phyloP scores from a whole-genome alignment of 2,329 filamentous ascomycete genomes.

The Didymella sp. region DNA sequence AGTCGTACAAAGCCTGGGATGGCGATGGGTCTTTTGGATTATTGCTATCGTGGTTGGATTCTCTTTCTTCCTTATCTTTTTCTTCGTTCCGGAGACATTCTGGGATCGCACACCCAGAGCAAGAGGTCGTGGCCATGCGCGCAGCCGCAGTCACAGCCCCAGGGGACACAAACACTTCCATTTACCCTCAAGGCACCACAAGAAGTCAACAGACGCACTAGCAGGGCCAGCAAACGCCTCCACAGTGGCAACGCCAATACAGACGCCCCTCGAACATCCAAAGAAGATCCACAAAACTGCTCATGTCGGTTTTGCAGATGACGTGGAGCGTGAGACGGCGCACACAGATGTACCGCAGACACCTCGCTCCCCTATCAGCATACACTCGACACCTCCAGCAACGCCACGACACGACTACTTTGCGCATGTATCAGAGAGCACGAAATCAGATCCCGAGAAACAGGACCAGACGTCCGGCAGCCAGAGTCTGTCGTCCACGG shows the following conservation, averaged over 20 bases:
- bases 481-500: slow-evolving; percentile 15
- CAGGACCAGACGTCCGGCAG: slow-evolving; percentile 24
- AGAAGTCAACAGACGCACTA: slow-evolving; percentile 23
- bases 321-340: slow-evolving; percentile 20
- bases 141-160: slow-evolving; percentile 35
- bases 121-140: slow-evolving; percentile 48
- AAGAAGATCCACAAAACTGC: slow-evolving; percentile 20
- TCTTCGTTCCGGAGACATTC: slow-evolving; percentile 94
- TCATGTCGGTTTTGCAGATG: slow-evolving; percentile 63
- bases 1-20: slow-evolving; percentile 77
- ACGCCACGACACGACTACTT: slow-evolving; percentile 25
- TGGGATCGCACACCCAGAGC: slow-evolving; percentile 83
- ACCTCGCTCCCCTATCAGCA: slow-evolving; percentile 26
- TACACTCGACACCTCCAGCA: slow-evolving; percentile 20
- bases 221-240: slow-evolving; percentile 11
- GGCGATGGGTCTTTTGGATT: slow-evolving; percentile 94
- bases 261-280: slow-evolving; percentile 15
- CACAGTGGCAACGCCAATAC: slow-evolving; percentile 3
- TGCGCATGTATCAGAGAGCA: slow-evolving; percentile 10
- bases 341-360: slow-evolving; percentile 12
- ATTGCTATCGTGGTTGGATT: slow-evolving; percentile 80
- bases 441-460: slow-evolving; percentile 28
- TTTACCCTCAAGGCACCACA: slow-evolving; percentile 30
- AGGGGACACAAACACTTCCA: slow-evolving; percentile 43
- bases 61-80: slow-evolving; percentile 74